phyloP scores from a whole-genome alignment of 495 filamentous ascomycete genomes.

The Astrothelium subdiscretum region DNA sequence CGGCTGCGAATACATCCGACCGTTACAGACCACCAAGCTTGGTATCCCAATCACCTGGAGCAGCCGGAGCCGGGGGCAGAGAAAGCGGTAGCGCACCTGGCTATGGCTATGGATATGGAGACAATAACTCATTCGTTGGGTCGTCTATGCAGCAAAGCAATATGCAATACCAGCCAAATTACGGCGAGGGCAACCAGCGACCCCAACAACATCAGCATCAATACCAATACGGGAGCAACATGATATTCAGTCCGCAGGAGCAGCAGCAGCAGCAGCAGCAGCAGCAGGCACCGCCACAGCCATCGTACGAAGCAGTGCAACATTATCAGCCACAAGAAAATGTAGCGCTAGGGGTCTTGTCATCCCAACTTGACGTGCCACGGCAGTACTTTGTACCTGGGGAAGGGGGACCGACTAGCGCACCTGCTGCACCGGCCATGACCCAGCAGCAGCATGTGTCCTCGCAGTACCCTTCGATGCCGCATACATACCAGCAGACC shows the following conservation, averaged over 20 bases:
- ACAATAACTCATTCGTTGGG: conserved; percentile 38
- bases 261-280: conserved; percentile 30
- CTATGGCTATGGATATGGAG: conserved; percentile 47
- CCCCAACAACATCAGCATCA: conserved; percentile 25
- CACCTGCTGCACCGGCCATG: conserved; percentile 42
- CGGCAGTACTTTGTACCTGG: conserved; percentile 69
- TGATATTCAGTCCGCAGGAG: conserved; percentile 67
- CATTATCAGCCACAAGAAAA: conserved; percentile 70
- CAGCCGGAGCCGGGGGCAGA: conserved; percentile 26
- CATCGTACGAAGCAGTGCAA: conserved; percentile 66
- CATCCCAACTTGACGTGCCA: conserved; percentile 54
- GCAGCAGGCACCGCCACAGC: conserved; percentile 52
- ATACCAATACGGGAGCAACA: conserved; percentile 46
- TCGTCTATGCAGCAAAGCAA: conserved; percentile 35
- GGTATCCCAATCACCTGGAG: conserved; percentile 21
- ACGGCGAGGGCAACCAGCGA: conserved; percentile 35
- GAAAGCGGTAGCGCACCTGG: conserved; percentile 30
- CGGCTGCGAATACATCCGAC: conserved; percentile 17
- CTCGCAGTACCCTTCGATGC: conserved; percentile 39
- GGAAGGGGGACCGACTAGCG: conserved; percentile 46
- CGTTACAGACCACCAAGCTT: conserved; percentile 25
- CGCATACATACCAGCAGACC: conserved; percentile 45
- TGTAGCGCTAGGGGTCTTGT: conserved; percentile 70
- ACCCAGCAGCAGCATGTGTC: conserved; percentile 38
- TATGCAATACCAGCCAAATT: conserved; percentile 44